phyloP scores from a whole-genome alignment of 805 yeast species.

The Kluyveromyces aestuarii region DNA sequence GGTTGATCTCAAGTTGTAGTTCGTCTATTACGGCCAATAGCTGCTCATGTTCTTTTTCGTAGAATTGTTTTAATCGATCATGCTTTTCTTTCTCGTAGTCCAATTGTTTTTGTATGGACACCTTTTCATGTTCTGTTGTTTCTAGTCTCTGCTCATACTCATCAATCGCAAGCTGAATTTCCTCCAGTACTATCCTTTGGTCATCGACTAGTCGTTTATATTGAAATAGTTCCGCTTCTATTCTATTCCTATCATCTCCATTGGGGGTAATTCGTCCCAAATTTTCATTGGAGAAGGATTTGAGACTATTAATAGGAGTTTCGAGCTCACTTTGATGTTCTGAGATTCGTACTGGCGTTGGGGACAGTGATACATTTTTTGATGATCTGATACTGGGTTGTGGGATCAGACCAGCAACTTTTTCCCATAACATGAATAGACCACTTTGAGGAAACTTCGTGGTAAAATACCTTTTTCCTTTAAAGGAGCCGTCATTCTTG shows the following conservation, averaged over 20 bases:
- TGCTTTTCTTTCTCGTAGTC: constrained; percentile 19
- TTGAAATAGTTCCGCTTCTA: constrained; percentile 14
- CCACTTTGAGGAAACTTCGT: constrained; percentile 63
- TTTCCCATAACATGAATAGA: constrained; percentile 55
- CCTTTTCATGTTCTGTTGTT: constrained; percentile 19
- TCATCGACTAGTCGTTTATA: constrained; percentile 24
- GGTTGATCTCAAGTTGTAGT: constrained; percentile 25
- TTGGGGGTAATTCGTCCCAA: not conserved
- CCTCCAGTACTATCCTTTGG: constrained; percentile 24
- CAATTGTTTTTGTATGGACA: constrained; percentile 16
- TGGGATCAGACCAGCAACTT: constrained; percentile 24
- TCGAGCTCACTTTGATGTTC: constrained; percentile 37
- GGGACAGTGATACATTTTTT: constrained; percentile 8
- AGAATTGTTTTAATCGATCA: constrained; percentile 18
- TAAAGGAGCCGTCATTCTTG: constrained; percentile 76
- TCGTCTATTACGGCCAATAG: constrained; percentile 25
- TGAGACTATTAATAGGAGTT: not conserved
- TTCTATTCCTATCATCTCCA: constrained; percentile 5
- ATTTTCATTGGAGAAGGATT: not conserved
- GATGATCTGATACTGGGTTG: not conserved
- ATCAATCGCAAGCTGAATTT: constrained; percentile 25
- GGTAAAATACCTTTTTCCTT: constrained; percentile 60
- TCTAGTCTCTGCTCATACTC: constrained; percentile 26
- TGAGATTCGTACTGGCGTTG: constrained; percentile 28
- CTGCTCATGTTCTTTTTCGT: constrained; percentile 25